Evolutionary conservation across 257 asterid species (phyloP).

Genomic region (Vinca minor): DNA sequence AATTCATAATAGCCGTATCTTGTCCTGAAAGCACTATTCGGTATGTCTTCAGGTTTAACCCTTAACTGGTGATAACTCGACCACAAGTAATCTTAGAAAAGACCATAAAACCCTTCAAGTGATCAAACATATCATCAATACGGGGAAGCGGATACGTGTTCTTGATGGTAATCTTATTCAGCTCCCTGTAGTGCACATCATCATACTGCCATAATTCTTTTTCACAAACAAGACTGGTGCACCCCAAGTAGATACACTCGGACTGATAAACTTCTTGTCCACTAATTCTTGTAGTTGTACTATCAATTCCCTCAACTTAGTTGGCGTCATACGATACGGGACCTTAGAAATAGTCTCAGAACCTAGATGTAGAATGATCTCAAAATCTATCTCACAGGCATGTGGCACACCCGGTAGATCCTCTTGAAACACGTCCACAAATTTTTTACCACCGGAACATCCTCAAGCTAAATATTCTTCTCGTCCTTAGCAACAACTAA

Average conservation of each 20-base stretch:
- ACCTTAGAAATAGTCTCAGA: not conserved
- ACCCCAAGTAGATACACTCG: not conserved
- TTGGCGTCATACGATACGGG: too few relatives aligned
- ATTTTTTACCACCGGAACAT: too few relatives aligned
- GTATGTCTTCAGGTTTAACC: not conserved
- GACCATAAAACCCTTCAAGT: not conserved
- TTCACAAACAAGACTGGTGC: not conserved
- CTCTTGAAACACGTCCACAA: too few relatives aligned
- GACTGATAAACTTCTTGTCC: not conserved
- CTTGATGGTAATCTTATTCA: not conserved
- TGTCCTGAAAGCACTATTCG: not conserved
- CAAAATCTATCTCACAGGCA: too few relatives aligned
- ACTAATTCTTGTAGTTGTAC: not conserved
- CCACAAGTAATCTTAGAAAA: not conserved
- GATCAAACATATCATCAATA: not conserved
- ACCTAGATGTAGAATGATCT: too few relatives aligned
- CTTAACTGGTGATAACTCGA: not conserved
- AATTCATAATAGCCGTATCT: not conserved
- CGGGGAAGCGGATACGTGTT: not conserved
- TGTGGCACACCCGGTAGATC: not conserved
- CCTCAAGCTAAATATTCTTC: too few relatives aligned
- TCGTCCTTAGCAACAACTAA: too few relatives aligned
- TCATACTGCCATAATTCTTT: too few relatives aligned
- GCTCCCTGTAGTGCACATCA: not conserved
- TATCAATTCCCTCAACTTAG: not conserved